phyloP scores from a whole-genome alignment of 2,329 filamentous ascomycete genomes.

The Trichoderma aggressivum region DNA sequence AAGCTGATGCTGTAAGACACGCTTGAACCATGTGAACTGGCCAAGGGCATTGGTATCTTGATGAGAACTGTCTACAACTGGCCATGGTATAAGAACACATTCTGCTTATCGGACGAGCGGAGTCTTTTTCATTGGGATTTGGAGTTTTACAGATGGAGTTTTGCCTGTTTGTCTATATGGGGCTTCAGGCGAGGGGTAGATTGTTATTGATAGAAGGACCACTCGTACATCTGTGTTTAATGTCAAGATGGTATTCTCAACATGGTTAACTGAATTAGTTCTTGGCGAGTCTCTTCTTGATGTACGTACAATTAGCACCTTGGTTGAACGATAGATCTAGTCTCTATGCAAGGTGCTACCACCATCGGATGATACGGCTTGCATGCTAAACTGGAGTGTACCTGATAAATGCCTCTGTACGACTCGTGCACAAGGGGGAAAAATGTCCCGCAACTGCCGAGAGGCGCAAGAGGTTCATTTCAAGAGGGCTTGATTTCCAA shows the following conservation, averaged over 20 bases:
- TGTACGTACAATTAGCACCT: background rate
- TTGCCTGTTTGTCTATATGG: background rate
- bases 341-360: no score
- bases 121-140: background rate
- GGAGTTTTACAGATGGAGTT: slow-evolving; percentile 7
- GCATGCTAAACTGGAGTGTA: background rate
- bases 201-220: background rate
- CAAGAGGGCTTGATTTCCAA: background rate
- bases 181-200: background rate
- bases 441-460: slow-evolving; percentile 1
- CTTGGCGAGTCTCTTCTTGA: background rate
- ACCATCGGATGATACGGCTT: background rate
- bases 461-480: background rate
- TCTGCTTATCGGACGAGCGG: background rate
- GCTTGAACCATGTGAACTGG: background rate
- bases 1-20: slow-evolving; percentile 23
- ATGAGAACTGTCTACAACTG: background rate
- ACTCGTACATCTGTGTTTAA: background rate
- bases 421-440: background rate
- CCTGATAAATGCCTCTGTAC: background rate
- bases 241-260: background rate
- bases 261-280: background rate
- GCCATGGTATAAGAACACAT: background rate
- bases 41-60: background rate
- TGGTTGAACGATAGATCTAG: background rate